Base-by-base conservation (phyloP, 495 filamentous ascomycete species). In the Rusavskia elegans region DNA sequence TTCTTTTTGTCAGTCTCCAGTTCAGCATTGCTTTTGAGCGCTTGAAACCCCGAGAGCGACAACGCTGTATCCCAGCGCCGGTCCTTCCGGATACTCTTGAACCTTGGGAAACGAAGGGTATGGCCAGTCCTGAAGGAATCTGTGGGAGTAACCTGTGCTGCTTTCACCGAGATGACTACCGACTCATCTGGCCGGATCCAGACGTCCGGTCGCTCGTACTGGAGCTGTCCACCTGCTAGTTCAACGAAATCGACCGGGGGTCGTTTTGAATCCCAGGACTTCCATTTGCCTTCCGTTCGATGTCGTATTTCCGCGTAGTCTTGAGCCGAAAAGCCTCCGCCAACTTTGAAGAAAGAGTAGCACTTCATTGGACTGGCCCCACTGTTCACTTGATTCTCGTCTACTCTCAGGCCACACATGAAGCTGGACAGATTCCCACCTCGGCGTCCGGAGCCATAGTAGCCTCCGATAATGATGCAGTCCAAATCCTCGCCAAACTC, bases 401-500 rank as follows among this genome's bases (percentile, higher is more conserved):
- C 81, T 1, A 85, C 80, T 19, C 87, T 75, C 20, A 98, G 65
- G 2, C 87, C 92, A 59, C 92, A 95, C 37, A 98, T 66, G 60
- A 93, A 98, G 51, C 82, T 89, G 1, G 87, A 84, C 13, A 96
- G 69, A 25, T 65, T 77, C 44, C 89, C 92, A 46, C 92, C 93
- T 46, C 92, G 77, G 44, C 77, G 78, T 0, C 92, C 92, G 25
- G 81, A 82, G 4, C 92, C 92, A 64, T 84, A 98, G 68, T 96
- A 97, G 27, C 90, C 93, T 39, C 92, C 92, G 41, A 98, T 76
- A 6, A 98, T 75, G 17, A 95, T 69, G 48, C 87, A 82, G 61
- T 98, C 92, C 10, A 98, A 77, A 6, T 82, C 85, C 66, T 98
- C 92, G 52, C 92, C 92, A 62, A 89, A 96, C 56, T 95, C 92